A percentile compares a stretch with the other conserved stretches of the same genome.
phyloP scores from a whole-genome alignment of 495 filamentous ascomycete genomes.

The Cercophora samala region DNA sequence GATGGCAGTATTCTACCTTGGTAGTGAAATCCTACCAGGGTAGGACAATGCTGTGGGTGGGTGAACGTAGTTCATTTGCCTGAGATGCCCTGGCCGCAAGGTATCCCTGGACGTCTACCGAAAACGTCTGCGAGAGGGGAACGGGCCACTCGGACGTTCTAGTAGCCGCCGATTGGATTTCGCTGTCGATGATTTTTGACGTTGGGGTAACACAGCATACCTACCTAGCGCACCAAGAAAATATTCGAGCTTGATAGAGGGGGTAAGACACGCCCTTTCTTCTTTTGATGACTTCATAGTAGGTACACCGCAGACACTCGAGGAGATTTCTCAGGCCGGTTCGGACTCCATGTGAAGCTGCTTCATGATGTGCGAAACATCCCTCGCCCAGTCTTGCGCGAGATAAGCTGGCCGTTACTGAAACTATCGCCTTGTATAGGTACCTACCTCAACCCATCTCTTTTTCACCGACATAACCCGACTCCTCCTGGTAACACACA shows the following conservation, averaged over 20 bases:
- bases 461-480: not conserved
- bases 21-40: too few species aligned
- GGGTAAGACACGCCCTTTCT: not conserved
- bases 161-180: not conserved
- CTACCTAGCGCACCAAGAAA: not conserved
- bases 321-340: not conserved
- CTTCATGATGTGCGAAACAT: too few species aligned
- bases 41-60: too few species aligned
- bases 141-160: not conserved
- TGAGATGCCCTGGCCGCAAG: not conserved
- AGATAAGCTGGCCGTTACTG: not conserved
- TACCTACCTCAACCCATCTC: too few species aligned
- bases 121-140: not conserved
- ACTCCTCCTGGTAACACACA: not conserved
- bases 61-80: not conserved
- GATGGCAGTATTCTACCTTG: too few species aligned
- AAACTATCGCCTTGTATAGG: not conserved
- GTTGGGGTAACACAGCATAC: conserved; percentile 4
- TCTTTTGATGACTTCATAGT: not conserved
- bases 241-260: not conserved
- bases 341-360: too few species aligned
- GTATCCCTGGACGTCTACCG: not conserved
- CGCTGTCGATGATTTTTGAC: not conserved
- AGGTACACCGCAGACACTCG: not conserved
- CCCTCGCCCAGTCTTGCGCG: not conserved